A percentile compares a stretch with the other conserved stretches of the same genome.
Evolutionary conservation across 257 asterid genomes (phyloP).

Genomic region (Solanum acaule): DNA sequence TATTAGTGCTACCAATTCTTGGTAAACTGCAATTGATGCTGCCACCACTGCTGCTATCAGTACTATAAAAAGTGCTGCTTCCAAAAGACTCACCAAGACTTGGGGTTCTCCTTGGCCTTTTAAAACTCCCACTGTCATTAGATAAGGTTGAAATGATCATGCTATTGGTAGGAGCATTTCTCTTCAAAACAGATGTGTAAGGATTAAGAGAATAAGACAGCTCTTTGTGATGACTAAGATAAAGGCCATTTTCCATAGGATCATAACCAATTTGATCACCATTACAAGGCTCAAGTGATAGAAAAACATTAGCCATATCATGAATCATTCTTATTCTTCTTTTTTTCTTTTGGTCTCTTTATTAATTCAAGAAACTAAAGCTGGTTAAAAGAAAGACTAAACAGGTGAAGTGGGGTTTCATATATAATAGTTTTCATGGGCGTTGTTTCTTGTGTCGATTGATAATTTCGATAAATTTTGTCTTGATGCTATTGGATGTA

Average conservation of each 20-base stretch:
- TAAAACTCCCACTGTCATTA: constrained; percentile 24
- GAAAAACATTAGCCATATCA: constrained; percentile 28
- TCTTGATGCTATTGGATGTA: not conserved
- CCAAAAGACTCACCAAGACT: constrained; percentile 21
- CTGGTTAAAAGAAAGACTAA: constrained; percentile 55
- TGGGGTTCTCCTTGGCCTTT: constrained; percentile 31
- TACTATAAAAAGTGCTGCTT: not conserved
- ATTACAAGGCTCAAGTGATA: constrained; percentile 20
- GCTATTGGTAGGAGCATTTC: constrained; percentile 5
- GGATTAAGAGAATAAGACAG: constrained; percentile 6
- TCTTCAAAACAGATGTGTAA: constrained; percentile 15
- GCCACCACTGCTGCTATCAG: constrained; percentile 8
- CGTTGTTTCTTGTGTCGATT: not conserved
- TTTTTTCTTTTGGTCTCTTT: not conserved
- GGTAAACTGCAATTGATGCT: constrained; percentile 13
- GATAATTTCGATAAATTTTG: not conserved
- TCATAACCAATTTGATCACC: constrained; percentile 4
- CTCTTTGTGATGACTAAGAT: not conserved
- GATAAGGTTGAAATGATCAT: constrained; percentile 36
- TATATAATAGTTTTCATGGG: constrained; percentile 8
- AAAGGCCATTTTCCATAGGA: not conserved
- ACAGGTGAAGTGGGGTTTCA: constrained; percentile 16
- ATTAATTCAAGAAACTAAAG: constrained; percentile 4
- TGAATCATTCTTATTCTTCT: not conserved
- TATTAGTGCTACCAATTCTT: constrained; percentile 27